Evolutionary conservation across 306 rosid species (phyloP), one percentile per base, ranked within the genome.

Genomic region (Ammopiptanthus mongolicus): DNA sequence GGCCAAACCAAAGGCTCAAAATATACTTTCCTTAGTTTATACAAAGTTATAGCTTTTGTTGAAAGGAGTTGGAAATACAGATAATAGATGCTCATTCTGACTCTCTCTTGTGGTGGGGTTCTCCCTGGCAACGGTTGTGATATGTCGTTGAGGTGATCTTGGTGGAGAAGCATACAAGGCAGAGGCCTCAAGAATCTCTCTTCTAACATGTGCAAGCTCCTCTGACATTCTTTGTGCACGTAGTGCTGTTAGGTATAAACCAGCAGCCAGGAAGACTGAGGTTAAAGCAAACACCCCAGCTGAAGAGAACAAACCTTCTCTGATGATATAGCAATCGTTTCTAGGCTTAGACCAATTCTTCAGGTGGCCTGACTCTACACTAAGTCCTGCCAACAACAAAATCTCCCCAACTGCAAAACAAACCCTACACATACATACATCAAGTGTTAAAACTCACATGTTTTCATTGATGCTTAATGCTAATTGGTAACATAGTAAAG

Each of bases 391-490:
- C 64, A 96, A 33, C 47, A 96, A 52, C 75, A 96, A 65, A n/a
- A 89, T 86, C 71, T 96, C 99, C n/a, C 89, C 97, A 18, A 90
- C 90, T 19, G 91, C 88, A 75, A 96, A 96, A 80, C 92, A 92
- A 59, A 88, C 79, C 99, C 99, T 96, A 37, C 63, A 76, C 28
- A 25, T 25, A 42, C 34, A 68, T 21, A 31, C 11, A 77, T 13
- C 6, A 46, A 71, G 1, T 25, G 18, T 61, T 62, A 50, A 1
- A 37, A 28, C 18, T 69, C 48, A 55, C 34, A 37, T 36, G 6
- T 15, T 36, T 22, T n/a, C 5, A 7, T 5, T 17, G 57, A 7
- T 51, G 3, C 23, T 44, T 44, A 12, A 12, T 12, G 46, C 14
- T 41, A 44, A 44, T 3, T 44, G 50, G 17, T 44, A 44, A 44